Evolutionary conservation across 2,329 filamentous ascomycete genomes (phyloP).

Genomic region (Furcasterigmium sp.): DNA sequence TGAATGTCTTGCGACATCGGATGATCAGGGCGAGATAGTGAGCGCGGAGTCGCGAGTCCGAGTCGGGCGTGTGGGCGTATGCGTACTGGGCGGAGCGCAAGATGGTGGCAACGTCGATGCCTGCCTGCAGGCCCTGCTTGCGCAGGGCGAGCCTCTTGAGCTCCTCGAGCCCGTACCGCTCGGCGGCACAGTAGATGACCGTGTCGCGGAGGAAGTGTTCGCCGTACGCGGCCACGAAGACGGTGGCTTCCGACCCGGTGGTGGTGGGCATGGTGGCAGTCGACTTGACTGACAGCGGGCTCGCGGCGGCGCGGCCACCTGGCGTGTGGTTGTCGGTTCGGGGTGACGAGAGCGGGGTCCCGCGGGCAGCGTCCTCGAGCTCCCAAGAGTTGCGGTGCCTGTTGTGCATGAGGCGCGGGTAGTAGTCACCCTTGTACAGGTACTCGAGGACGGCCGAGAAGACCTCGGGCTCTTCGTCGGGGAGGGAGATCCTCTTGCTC

Average conservation of each 20-base stretch:
- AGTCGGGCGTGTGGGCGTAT: conserved; percentile 91
- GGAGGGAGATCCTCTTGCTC: conserved; percentile 73
- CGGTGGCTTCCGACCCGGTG: conserved; percentile 66
- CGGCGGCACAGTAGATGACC: conserved; percentile 87
- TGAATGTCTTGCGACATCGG: conserved; percentile 94
- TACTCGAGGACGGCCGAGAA: conserved; percentile 94
- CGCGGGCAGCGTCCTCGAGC: conserved; percentile 63
- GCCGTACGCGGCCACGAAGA: conserved; percentile 69
- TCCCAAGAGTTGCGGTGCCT: conserved; percentile 83
- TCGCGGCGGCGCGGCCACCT: conserved; percentile 39
- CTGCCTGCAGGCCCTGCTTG: conserved; percentile 91
- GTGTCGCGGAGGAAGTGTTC: conserved; percentile 85
- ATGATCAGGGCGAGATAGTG: conserved; percentile 97
- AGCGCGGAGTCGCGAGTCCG: conserved; percentile 86
- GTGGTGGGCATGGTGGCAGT: conserved; percentile 37
- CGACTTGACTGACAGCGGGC: conserved; percentile 36
- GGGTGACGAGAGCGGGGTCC: conserved; percentile 44
- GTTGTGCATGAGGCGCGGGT: conserved; percentile 81
- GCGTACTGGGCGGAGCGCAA: conserved; percentile 90
- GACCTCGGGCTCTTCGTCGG: conserved; percentile 79
- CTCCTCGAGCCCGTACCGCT: conserved; percentile 85
- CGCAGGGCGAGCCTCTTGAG: conserved; percentile 86
- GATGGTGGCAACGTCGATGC: conserved; percentile 88
- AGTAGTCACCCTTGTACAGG: conserved; percentile 96
- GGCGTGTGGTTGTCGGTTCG: conserved; percentile 34